Evolutionary conservation across 352 stramenopile species (phyloP).

Genomic region (Pilasporangium apinafurcum): DNA sequence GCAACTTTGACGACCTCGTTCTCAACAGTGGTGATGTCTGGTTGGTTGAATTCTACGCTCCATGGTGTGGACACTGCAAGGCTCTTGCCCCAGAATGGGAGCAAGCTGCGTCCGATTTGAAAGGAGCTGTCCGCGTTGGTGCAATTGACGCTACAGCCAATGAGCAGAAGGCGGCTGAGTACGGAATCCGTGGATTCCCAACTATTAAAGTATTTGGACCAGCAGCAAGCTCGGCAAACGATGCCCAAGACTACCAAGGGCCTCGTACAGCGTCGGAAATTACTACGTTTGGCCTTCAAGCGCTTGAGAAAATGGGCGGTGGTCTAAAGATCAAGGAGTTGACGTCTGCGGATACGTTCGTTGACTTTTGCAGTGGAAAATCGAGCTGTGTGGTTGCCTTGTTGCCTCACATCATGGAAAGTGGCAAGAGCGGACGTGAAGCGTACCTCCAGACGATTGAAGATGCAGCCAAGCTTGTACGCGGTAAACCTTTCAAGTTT

Average conservation of each 20-base stretch:
- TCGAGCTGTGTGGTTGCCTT: slow-evolving; percentile 87
- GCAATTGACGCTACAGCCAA: slow-evolving; percentile 92
- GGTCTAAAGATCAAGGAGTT: slow-evolving; percentile 81
- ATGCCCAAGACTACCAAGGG: slow-evolving; percentile 85
- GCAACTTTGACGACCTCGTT: slow-evolving; percentile 88
- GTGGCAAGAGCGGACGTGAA: slow-evolving; percentile 78
- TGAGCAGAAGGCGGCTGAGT: slow-evolving; percentile 81
- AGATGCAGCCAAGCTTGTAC: slow-evolving; percentile 78
- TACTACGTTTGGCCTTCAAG: slow-evolving; percentile 62
- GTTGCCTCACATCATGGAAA: slow-evolving; percentile 87
- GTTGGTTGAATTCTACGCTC: slow-evolving; percentile 91
- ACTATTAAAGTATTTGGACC: slow-evolving; percentile 94
- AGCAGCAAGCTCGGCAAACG: slow-evolving; percentile 33
- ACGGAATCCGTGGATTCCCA: slow-evolving; percentile 91
- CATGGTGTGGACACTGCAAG: slow-evolving; percentile 93
- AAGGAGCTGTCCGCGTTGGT: slow-evolving; percentile 86
- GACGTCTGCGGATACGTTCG: slow-evolving; percentile 47
- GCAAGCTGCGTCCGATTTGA: slow-evolving; percentile 82
- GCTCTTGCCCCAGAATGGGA: slow-evolving; percentile 89
- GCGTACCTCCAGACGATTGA: slow-evolving; percentile 79
- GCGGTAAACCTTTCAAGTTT: slow-evolving; percentile 89
- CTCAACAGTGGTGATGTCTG: slow-evolving; percentile 88
- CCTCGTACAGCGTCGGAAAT: slow-evolving; percentile 82
- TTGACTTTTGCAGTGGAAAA: slow-evolving; percentile 82
- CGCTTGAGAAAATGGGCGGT: slow-evolving; percentile 64